These are phyloP conservation scores for Magnolia kwangsiensis DNA, from an alignment of 164 flowering plant genomes.

Conservation along the genomic window DNA sequence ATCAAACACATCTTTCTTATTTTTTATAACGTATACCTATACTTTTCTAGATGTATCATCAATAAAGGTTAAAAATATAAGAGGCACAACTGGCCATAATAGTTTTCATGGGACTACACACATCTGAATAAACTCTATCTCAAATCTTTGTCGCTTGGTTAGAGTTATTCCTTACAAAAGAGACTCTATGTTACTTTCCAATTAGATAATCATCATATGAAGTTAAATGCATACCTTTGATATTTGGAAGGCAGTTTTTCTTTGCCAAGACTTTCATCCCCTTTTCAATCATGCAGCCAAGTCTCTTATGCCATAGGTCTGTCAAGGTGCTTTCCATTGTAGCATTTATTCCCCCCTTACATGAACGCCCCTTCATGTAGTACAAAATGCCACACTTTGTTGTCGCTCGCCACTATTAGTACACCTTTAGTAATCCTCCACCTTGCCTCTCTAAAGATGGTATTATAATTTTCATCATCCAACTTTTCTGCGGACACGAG, in stretches of 20 bases:
- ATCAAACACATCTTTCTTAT: background rate
- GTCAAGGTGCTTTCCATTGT: background rate
- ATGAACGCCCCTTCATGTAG: background rate
- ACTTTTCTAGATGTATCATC: constrained; percentile 6
- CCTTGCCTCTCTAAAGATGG: background rate
- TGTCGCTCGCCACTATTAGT: background rate
- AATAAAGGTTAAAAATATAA: constrained; percentile 8
- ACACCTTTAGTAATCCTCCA: constrained; percentile 6
- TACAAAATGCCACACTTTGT: background rate
- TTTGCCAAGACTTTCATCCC: background rate
- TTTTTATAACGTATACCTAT: background rate
- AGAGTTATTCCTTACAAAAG: background rate
- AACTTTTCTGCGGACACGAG: background rate
- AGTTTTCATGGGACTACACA: background rate
- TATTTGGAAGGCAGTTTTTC: background rate
- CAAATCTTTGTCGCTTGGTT: background rate
- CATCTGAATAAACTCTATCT: background rate
- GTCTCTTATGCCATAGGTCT: constrained; percentile 8
- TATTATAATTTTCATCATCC: background rate
- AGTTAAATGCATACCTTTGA: background rate
- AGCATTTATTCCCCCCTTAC: background rate
- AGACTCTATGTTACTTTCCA: background rate
- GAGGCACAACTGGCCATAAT: background rate
- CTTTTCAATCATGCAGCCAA: constrained; percentile 3
- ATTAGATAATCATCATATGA: background rate